phyloP scores from a whole-genome alignment of 1,284 basidiomycete genomes.

The Nidula niveotomentosa region DNA sequence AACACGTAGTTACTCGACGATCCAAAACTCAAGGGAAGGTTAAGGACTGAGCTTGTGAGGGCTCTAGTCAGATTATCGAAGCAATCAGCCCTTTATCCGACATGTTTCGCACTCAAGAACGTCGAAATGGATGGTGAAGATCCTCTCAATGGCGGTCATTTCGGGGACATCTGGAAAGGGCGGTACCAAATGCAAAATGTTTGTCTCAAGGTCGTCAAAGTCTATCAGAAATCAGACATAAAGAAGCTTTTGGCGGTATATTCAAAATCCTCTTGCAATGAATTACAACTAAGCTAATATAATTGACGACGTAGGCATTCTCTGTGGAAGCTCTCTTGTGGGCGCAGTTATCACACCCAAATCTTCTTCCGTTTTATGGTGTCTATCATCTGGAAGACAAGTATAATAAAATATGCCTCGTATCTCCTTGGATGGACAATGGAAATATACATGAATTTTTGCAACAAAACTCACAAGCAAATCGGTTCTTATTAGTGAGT shows the following conservation, averaged over 20 bases:
- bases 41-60: not conserved
- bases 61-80: not conserved
- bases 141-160: conserved; percentile 8
- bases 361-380: conserved; percentile 23
- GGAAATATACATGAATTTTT: conserved; percentile 26
- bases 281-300: not conserved
- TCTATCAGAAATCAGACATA: conserved; percentile 6
- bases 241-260: conserved; percentile 8
- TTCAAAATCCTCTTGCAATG: not conserved
- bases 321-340: conserved; percentile 19
- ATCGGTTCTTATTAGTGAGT: conserved; percentile 19
- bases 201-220: conserved; percentile 10
- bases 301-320: conserved; percentile 1
- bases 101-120: not conserved
- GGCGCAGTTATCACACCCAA: conserved; percentile 19
- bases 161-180: conserved; percentile 12
- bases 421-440: conserved; percentile 31
- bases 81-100: not conserved
- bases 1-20: not conserved
- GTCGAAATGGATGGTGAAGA: not conserved
- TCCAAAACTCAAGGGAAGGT: not conserved
- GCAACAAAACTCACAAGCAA: not conserved
- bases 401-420: conserved; percentile 19
- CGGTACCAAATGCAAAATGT: conserved; percentile 1
- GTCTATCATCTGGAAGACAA: conserved; percentile 14